Evolutionary conservation across 2,329 filamentous ascomycete species (phyloP), one percentile per base, ranked within the genome.

Genomic region (Neonectria magnoliae): DNA sequence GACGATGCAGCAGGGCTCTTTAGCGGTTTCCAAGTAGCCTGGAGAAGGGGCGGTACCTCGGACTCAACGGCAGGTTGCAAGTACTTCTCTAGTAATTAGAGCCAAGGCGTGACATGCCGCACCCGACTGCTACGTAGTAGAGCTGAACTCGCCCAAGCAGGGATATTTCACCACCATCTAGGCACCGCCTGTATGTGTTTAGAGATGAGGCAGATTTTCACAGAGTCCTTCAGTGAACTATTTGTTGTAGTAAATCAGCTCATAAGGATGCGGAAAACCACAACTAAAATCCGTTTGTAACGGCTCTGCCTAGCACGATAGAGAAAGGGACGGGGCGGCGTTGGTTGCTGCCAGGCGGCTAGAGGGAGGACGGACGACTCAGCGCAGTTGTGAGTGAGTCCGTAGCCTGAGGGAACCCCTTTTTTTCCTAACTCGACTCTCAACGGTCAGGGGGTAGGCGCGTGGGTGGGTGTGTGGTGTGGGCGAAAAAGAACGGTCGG

Each of bases 401-500:
- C 31, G n/a, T 36, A 29, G 33, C 31, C 48, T 50, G 47, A 31
- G 25, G 47, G 29, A 50, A 11, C 29, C 48, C 29, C 29, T 50
- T 25, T 25, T 44, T 44, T 20, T 31, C 31, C 6, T 36, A 48
- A 48, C 45, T 48, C 47, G 8, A n/a, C 36, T 50, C 47, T 29
- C 47, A 51, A 18, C 48, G 36, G 48, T 11, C 10, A 27, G 10
- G n/a, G 27, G 29, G 64, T 63, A 57, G 61, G 31, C 64, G 55
- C 41, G 55, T 66, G 53, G 44, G 45, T 56, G 29, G 48, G 29
- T 48, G 29, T 48, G 29, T 51, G 48, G 44, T 56, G 42, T 47
- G 47, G 54, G 47, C 20, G 54, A 52, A 41, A 41, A 41, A 65
- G 57, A 67, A 62, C 50, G 60, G 62, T 68, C 68, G 65, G 65